These are phyloP conservation scores for Metschnikowia reukaufii DNA, from an alignment of 805 yeast species.

Conservation along the genomic window DNA sequence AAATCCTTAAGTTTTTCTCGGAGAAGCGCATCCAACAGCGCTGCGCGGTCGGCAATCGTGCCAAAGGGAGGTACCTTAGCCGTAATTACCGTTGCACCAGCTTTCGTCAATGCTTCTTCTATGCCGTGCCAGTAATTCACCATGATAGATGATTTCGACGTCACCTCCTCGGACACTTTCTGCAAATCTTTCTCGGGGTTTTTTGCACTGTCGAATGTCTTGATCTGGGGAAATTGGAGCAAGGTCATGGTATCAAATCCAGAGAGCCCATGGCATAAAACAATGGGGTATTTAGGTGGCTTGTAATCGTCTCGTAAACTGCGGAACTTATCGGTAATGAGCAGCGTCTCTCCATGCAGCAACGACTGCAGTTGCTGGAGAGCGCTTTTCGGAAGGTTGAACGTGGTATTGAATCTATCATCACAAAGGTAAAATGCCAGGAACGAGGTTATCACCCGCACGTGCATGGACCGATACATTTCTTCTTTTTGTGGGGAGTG, in stretches of 20 bases:
- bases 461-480: constrained; percentile 6
- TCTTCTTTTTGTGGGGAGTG: not conserved
- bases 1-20: constrained; percentile 25
- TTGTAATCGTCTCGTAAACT: constrained; percentile 41
- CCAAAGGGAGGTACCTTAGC: constrained; percentile 86
- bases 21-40: constrained; percentile 52
- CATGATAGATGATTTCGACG: constrained; percentile 32
- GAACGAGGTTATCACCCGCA: constrained; percentile 11
- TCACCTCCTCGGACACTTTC: constrained; percentile 14
- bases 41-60: constrained; percentile 67
- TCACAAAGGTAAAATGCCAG: constrained; percentile 6
- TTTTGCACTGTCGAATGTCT: constrained; percentile 8
- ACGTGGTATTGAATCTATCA: not conserved
- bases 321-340: constrained; percentile 32
- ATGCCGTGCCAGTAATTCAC: constrained; percentile 86
- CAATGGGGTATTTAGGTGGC: constrained; percentile 70
- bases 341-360: constrained; percentile 16
- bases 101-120: constrained; percentile 52
- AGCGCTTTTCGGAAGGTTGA: not conserved
- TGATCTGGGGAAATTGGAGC: constrained; percentile 17
- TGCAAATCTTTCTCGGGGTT: constrained; percentile 16
- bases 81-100: constrained; percentile 68
- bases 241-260: constrained; percentile 62
- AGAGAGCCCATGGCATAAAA: constrained; percentile 82
- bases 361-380: constrained; percentile 4